phyloP scores from a whole-genome alignment of 2,329 filamentous ascomycete genomes.

The Eutypella sp. region DNA sequence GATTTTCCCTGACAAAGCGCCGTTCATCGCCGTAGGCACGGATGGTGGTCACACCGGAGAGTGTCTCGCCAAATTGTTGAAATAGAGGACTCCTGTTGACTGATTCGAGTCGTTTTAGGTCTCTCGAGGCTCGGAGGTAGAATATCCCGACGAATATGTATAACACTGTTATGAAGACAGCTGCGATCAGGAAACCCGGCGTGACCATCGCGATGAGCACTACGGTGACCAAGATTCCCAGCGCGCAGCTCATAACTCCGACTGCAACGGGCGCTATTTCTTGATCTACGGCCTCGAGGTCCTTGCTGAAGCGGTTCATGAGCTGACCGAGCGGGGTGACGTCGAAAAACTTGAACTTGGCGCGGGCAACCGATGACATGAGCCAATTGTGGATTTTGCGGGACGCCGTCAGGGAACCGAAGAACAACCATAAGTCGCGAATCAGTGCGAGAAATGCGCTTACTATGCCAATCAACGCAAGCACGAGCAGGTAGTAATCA shows the following conservation, averaged over 20 bases:
- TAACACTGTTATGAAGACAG: conserved; percentile 73
- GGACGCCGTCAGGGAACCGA: conserved; percentile 84
- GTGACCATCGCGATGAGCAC: conserved; percentile 84
- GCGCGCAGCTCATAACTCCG: conserved; percentile 58
- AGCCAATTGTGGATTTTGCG: conserved; percentile 75
- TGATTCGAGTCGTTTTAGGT: conserved; percentile 91
- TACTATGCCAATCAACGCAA: conserved; percentile 71
- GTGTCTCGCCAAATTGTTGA: conserved; percentile 95
- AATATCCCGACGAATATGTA: conserved; percentile 82
- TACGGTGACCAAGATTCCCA: conserved; percentile 76
- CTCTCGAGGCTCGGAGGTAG: conserved; percentile 88
- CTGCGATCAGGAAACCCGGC: conserved; percentile 84
- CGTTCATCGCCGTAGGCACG: conserved; percentile 92
- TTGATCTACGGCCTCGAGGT: conserved; percentile 90
- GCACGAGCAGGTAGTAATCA: conserved; percentile 76
- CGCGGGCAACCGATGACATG: conserved; percentile 74
- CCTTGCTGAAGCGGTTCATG: conserved; percentile 98
- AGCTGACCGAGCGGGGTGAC: conserved; percentile 91
- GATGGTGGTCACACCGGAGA: conserved; percentile 93
- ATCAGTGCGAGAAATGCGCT: conserved; percentile 79
- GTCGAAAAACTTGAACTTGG: conserved; percentile 97
- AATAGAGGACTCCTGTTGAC: conserved; percentile 92
- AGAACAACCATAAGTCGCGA: conserved; percentile 85
- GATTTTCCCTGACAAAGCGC: conserved; percentile 88
- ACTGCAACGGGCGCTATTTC: conserved; percentile 92